Conservation (phyloP, 2,329 filamentous ascomycete species). For the Sclerotinia subarctica region DNA sequence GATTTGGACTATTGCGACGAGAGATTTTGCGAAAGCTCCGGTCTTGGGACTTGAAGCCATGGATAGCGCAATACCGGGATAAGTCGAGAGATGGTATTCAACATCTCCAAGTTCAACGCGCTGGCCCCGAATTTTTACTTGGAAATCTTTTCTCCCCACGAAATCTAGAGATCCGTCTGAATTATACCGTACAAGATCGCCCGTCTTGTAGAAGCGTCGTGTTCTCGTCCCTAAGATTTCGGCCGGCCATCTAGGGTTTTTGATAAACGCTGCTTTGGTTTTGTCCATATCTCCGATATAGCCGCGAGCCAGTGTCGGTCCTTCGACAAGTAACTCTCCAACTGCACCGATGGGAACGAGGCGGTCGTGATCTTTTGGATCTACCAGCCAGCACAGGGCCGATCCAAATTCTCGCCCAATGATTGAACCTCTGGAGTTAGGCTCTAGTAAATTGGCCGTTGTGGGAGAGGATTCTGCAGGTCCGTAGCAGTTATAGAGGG, state of each 20-base stretch:
- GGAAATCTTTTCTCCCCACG: conserved; percentile 60
- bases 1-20: conserved; percentile 18
- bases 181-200: conserved; percentile 53
- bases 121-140: conserved; percentile 63
- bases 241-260: conserved; percentile 34
- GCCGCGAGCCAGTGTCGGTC: conserved; percentile 40
- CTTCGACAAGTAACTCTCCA: conserved; percentile 43
- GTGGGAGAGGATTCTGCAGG: conserved; percentile 4
- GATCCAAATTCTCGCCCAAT: conserved; percentile 11
- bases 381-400: conserved; percentile 40
- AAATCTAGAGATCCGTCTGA: conserved; percentile 59
- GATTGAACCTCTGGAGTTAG: conserved; percentile 15
- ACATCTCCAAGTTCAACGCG: conserved; percentile 64
- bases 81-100: conserved; percentile 31
- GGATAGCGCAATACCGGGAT: conserved; percentile 2
- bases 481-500: conserved; percentile 16
- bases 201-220: conserved; percentile 55
- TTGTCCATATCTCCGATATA: conserved; percentile 42
- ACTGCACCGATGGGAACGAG: conserved; percentile 38
- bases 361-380: conserved; percentile 41
- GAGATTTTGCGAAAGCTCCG: conserved; percentile 11
- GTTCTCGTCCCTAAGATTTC: conserved; percentile 25
- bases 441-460: conserved; percentile 1
- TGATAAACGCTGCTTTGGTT: conserved; percentile 40
- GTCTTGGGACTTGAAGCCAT: conserved; percentile 16